Evolutionary conservation across 2,329 filamentous ascomycete species (phyloP), one percentile per base, ranked within the genome.

Genomic region (Didymella segeticola): DNA sequence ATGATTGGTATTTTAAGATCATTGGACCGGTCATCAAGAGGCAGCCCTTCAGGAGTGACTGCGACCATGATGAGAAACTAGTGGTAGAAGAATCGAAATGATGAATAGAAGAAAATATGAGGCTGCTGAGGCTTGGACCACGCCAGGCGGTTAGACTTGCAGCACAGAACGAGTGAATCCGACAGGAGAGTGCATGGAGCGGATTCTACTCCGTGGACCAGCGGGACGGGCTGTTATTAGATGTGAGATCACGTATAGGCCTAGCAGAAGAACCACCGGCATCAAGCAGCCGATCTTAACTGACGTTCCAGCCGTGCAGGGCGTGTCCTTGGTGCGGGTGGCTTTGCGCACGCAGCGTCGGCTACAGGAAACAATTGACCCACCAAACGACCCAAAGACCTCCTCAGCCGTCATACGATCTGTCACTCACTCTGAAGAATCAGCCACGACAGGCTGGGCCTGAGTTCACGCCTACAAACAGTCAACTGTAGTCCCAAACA

Each of bases 1-100:
- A 67, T 38, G 27, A 65, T 64, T 10, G 64, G 60, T 30, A 69
- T 64, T 26, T 62, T 64, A 23, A 69, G 53, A 17, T 56, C 57
- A 15, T 67, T 59, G 1, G 63, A 58, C 12, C 66, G 64, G 41
- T 66, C 53, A 22, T 69, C 60, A 27, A 65, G 39, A 26, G 66
- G 66, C 23, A 63, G 49, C 12, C 48, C 49, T 29, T 42, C 47
- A 25, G 48, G 9, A 12, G 22, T 14, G 6, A 54, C 31, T 5
- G 45, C 47, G n/a, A 57, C 47, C 66, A 68, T 68, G 33, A 37
- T 54, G 37, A 25, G 23, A 20, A 6, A 34, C 26, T 19, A 20
- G 15, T 5, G 17, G 15, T 4, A 33, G 33, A 17, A 26, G 22
- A 23, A 30, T 27, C 6, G 25, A 17, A 37, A 11, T 22, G 38